These are phyloP conservation scores for Cytospora chrysosperma DNA, from an alignment of 2,329 filamentous ascomycete species.

Conservation along the genomic window DNA sequence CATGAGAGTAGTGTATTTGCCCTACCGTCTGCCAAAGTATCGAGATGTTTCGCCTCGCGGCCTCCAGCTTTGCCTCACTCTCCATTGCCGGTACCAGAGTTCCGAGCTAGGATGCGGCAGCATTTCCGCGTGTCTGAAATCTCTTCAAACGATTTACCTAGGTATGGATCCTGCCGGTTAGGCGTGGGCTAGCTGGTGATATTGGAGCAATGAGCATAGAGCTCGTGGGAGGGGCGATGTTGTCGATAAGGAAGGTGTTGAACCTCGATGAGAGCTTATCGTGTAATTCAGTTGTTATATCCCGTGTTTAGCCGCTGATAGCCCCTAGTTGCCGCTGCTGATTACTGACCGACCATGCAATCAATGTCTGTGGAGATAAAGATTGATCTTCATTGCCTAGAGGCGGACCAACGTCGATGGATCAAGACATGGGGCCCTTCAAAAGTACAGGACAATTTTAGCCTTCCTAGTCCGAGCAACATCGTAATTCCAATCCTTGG, in stretches of 20 bases:
- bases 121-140: too few species aligned
- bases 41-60: too few species aligned
- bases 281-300: conserved; percentile 18
- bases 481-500: neutral
- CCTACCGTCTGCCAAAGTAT: too few species aligned
- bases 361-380: too few species aligned
- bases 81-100: too few species aligned
- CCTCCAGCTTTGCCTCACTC: too few species aligned
- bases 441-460: neutral
- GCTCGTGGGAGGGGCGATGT: neutral
- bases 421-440: neutral
- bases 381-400: too few species aligned
- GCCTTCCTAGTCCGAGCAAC: neutral
- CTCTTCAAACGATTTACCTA: too few species aligned
- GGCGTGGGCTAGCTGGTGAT: neutral
- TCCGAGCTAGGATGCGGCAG: too few species aligned
- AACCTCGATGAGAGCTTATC: neutral
- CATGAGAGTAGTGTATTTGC: too few species aligned
- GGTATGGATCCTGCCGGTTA: too few species aligned
- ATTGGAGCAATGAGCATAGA: neutral
- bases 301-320: conserved; percentile 31
- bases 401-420: too few species aligned
- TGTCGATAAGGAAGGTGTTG: neutral
- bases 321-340: conserved; percentile 23
- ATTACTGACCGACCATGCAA: neutral